Base-by-base conservation (phyloP, 139 green algal genomes). In the Ettlia oleoabundans region DNA sequence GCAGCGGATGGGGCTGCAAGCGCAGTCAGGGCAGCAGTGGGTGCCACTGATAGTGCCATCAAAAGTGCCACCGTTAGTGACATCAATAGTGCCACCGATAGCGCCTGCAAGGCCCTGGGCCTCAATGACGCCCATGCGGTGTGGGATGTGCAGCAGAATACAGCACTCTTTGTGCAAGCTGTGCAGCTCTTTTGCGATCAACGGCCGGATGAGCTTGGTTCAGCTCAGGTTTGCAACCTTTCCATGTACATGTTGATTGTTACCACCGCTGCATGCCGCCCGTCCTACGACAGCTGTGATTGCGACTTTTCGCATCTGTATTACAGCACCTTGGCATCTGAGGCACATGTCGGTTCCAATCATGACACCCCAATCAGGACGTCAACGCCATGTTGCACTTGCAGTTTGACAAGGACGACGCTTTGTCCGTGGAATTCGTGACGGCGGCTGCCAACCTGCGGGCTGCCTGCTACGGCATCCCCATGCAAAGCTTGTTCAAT, bases 361-460 rank as follows among this genome's bases (percentile, higher is more conserved):
- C n/a, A n/a, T n/a, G n/a, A n/a, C n/a, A n/a, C n/a, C n/a, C n/a
- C n/a, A n/a, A n/a, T n/a, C n/a, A n/a, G n/a, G n/a, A n/a, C n/a
- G n/a, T n/a, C n/a, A n/a, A n/a, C n/a, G n/a, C n/a, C n/a, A n/a
- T n/a, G n/a, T n/a, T n/a, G n/a, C n/a, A n/a, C n/a, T n/a, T n/a
- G 38, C 43, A 72, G 47, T 97, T 97, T 81, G 93, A 96, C 84
- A 96, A 98, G 89, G 97, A 99, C 55, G 96, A 99, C 78, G 85
- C 91, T 40, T 86, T 98, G 51, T 94, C 95, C 0, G 93, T 98
- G 21, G 94, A 98, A 52, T 97, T 99, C 89, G 96, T 99, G 51
- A 93, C 94, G 28, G 90, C 97, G 0, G 93, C 96, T 3, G 84
- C 94, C 47, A 98, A 98, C 88, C 87, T 99, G 67, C 88, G 97